Conservation (phyloP, 331 rosid genomes). For the Pyrus hybrid region DNA sequence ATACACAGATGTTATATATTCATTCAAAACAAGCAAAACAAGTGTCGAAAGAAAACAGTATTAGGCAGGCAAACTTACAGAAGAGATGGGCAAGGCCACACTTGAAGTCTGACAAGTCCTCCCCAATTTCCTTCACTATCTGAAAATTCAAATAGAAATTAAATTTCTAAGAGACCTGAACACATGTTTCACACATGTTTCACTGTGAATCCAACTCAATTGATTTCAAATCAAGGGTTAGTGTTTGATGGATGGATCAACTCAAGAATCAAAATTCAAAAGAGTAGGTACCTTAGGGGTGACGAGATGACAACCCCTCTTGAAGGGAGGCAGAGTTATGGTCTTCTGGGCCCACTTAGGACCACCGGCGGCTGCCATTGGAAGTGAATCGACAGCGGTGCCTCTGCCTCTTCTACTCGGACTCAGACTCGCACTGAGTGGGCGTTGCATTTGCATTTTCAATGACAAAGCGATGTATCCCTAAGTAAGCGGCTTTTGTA, state of each 20-base stretch:
- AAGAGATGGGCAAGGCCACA: constrained; percentile 95
- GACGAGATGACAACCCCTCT: constrained; percentile 56
- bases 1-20: background rate
- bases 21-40: background rate
- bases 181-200: too few relatives aligned
- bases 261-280: background rate
- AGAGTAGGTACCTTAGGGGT: constrained; percentile 34
- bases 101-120: constrained; percentile 69
- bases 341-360: constrained; percentile 65
- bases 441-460: background rate
- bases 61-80: constrained; percentile 33
- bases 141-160: background rate
- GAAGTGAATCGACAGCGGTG: constrained; percentile 14
- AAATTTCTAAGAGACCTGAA: background rate
- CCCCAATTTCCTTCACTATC: constrained; percentile 37
- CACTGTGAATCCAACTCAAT: too few relatives aligned
- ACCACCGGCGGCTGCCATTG: constrained; percentile 50
- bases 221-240: too few relatives aligned
- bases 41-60: background rate
- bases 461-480: too few relatives aligned
- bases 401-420: too few relatives aligned
- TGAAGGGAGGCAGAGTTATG: constrained; percentile 37
- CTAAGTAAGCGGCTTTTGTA: too few relatives aligned
- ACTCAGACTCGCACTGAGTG: background rate
- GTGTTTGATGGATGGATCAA: too few relatives aligned